Evolutionary conservation across 2,329 filamentous ascomycete species (phyloP).

Genomic region (Trichophyton verrucosum): DNA sequence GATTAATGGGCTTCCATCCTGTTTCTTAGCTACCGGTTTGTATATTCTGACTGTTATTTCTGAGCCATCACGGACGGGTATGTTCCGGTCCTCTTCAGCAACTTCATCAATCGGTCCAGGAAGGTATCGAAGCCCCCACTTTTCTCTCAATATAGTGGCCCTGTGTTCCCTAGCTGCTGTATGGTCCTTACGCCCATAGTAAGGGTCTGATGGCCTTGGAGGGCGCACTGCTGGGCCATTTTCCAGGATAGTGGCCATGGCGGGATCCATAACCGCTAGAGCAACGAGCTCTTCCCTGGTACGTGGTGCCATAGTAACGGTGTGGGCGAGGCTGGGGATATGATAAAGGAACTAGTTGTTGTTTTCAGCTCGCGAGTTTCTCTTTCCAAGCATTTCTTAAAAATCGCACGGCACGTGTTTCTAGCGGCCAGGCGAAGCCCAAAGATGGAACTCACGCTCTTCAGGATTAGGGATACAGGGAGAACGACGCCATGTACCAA

Average conservation of each 20-base stretch:
- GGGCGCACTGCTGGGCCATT: neutral
- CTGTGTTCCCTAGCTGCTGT: neutral
- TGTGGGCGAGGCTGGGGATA: neutral
- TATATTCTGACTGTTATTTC: neutral
- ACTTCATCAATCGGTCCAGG: neutral
- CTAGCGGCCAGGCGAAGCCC: too few relatives aligned
- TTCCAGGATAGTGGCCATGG: neutral
- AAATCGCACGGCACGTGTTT: too few relatives aligned
- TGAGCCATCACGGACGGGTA: slow-evolving; percentile 1
- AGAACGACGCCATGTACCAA: neutral
- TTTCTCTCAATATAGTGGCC: slow-evolving; percentile 1
- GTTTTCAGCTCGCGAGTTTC: neutral
- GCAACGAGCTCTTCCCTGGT: neutral
- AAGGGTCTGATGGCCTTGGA: neutral
- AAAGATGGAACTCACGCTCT: too few relatives aligned
- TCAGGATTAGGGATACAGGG: neutral
- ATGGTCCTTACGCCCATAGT: neutral
- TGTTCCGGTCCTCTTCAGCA: neutral
- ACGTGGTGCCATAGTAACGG: neutral
- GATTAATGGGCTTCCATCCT: neutral
- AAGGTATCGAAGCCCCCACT: neutral
- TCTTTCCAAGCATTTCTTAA: neutral
- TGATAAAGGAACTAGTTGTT: neutral
- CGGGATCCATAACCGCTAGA: neutral
- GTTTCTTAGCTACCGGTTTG: neutral